Percentiles rank a stretch among this genome's conserved stretches.
phyloP scores from a whole-genome alignment of 2,329 filamentous ascomycete genomes.

The Chrysosporium keratinophilum region DNA sequence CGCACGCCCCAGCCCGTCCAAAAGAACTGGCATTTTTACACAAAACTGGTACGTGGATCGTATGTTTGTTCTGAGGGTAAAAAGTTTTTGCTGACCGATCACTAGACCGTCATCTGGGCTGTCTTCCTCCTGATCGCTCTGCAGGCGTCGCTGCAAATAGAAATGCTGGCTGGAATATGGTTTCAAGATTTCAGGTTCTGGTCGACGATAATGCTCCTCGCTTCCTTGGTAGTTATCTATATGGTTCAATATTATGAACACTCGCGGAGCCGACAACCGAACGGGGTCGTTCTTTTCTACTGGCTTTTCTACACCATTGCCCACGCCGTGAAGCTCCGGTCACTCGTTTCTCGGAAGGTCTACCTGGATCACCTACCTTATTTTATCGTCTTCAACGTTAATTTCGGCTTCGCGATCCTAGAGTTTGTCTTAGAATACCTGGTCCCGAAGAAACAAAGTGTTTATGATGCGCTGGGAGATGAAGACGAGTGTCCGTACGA shows the following conservation, averaged over 20 bases:
- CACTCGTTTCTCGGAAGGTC: slow-evolving; percentile 66
- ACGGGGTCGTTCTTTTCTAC: slow-evolving; percentile 81
- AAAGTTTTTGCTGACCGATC: neutral
- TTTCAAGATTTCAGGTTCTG: slow-evolving; percentile 75
- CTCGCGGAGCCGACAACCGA: slow-evolving; percentile 68
- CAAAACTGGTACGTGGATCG: slow-evolving; percentile 62
- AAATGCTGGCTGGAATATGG: slow-evolving; percentile 60
- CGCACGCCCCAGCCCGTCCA: slow-evolving; percentile 56
- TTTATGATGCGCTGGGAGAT: slow-evolving; percentile 57
- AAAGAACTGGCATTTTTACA: slow-evolving; percentile 88
- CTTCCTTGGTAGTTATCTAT: slow-evolving; percentile 65
- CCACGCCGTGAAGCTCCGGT: slow-evolving; percentile 73
- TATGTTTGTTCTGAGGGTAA: neutral
- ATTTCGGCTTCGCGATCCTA: slow-evolving; percentile 55
- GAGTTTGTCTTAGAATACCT: slow-evolving; percentile 79
- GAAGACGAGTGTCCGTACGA: slow-evolving; percentile 62
- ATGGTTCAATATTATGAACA: slow-evolving; percentile 79
- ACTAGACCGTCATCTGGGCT: slow-evolving; percentile 52
- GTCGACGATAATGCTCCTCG: slow-evolving; percentile 60
- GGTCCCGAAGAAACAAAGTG: slow-evolving; percentile 65
- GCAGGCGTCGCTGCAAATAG: slow-evolving; percentile 67
- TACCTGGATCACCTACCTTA: slow-evolving; percentile 58
- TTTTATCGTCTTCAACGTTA: slow-evolving; percentile 65
- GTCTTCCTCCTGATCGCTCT: slow-evolving; percentile 58
- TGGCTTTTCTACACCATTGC: slow-evolving; percentile 79